Conservation (phyloP, 495 filamentous ascomycete species). For the Penicillium macrosclerotiorum region DNA sequence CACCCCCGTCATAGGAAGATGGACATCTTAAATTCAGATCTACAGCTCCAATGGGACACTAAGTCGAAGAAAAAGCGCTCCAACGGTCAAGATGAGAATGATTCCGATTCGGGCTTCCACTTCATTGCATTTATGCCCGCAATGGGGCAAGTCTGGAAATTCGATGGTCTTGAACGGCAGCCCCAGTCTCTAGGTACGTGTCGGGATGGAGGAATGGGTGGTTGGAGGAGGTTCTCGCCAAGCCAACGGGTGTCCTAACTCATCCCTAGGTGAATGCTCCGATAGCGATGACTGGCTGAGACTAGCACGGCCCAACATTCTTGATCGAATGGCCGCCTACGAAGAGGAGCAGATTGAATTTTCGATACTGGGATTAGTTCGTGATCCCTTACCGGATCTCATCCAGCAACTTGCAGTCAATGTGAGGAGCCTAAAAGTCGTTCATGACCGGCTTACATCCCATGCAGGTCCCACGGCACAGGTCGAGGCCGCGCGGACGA, state of each 20-base stretch:
- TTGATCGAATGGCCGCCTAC: conserved; percentile 52
- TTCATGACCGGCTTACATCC: conserved; percentile 33
- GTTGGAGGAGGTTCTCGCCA: too few relatives aligned
- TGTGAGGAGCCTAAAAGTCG: conserved; percentile 36
- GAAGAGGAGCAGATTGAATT: conserved; percentile 57
- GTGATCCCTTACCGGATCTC: conserved; percentile 48
- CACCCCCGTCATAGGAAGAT: conserved; percentile 54
- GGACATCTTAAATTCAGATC: conserved; percentile 76
- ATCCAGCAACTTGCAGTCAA: conserved; percentile 45
- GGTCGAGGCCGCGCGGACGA: background rate
- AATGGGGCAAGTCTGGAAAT: conserved; percentile 74
- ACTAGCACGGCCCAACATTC: conserved; percentile 44
- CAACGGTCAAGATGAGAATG: conserved; percentile 33
- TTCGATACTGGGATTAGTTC: conserved; percentile 52
- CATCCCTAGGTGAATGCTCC: conserved; percentile 31
- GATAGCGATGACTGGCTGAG: conserved; percentile 51
- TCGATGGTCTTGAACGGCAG: conserved; percentile 78
- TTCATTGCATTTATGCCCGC: conserved; percentile 89
- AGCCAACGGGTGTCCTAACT: background rate
- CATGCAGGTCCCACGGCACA: background rate
- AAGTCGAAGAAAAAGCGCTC: conserved; percentile 42
- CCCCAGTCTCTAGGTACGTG: conserved; percentile 68
- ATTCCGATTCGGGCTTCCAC: conserved; percentile 65
- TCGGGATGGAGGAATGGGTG: background rate
- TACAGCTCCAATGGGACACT: conserved; percentile 63